These are phyloP conservation scores for Camellia oleifera DNA, from an alignment of 179 eudicot species.

Conservation along the genomic window DNA sequence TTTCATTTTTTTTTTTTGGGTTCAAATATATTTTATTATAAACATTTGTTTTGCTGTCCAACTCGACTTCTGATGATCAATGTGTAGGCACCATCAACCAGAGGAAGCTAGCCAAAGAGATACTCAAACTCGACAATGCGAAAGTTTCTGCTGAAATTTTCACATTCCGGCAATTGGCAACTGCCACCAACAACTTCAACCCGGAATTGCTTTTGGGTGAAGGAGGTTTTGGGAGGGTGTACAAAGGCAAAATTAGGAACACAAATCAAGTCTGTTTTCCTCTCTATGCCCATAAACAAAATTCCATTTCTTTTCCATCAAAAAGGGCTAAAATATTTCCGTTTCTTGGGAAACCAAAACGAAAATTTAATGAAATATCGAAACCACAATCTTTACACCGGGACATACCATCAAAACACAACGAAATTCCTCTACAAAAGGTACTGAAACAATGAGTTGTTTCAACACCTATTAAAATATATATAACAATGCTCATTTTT, in stretches of 20 bases:
- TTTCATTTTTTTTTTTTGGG: neutral
- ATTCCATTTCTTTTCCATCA: too few relatives aligned
- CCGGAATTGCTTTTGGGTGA: constrained; percentile 62
- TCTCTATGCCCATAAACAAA: neutral
- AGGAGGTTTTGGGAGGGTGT: constrained; percentile 88
- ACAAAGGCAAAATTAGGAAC: constrained; percentile 51
- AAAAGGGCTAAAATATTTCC: too few relatives aligned
- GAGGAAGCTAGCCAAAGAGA: constrained; percentile 32
- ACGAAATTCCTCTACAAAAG: too few relatives aligned
- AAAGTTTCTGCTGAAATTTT: constrained; percentile 56
- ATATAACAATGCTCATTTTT: too few relatives aligned
- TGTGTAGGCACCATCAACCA: constrained; percentile 33
- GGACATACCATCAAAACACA: too few relatives aligned
- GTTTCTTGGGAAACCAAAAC: too few relatives aligned
- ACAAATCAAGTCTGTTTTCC: constrained; percentile 37
- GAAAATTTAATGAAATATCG: too few relatives aligned
- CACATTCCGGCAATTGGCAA: constrained; percentile 74
- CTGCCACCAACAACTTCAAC: constrained; percentile 63
- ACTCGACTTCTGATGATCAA: neutral
- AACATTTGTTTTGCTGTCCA: neutral
- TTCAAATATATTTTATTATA: neutral
- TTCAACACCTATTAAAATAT: too few relatives aligned
- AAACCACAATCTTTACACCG: too few relatives aligned
- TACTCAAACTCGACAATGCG: constrained; percentile 20
- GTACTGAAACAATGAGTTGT: too few relatives aligned